Base-by-base conservation (phyloP, 1,284 basidiomycete species). In the Taiwanofungus camphoratus region DNA sequence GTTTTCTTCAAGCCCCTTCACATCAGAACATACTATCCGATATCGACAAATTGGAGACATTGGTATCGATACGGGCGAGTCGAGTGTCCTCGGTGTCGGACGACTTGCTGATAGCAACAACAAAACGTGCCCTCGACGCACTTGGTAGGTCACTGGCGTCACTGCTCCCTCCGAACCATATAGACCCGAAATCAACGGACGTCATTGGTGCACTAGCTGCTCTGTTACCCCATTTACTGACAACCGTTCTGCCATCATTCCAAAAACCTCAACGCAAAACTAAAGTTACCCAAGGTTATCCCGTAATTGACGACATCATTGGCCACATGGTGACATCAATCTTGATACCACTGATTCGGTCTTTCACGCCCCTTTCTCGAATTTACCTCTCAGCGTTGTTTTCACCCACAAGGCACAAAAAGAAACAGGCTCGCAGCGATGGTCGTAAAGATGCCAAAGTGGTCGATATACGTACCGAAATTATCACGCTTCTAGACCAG, bases 341-440 rank as follows among this genome's bases (percentile, higher is more conserved):
- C 12, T 56, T 65, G 8, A 41, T 51, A 3, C 62, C 62, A 5
- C 41, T 51, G 5, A 44, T 60, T 5, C 56, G 46, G 5, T 50
- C 55, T 8, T 52, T 62, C 40, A 40, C 31, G 7, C 50, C 51
- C 11, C 51, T 53, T 22, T 60, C 58, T 20, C 45, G 33, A 2
- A 36, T 26, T 0, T 51, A 49, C 26, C 40, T 55, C 15, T 21
- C 41, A 9, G 40, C 45, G 1, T 43, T 55, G 26, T 46, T 60
- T 19, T 20, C 20, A 2, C n/a, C 41, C 13, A n/a, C n/a, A n/a
- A n/a, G n/a, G n/a, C 23, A 24, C n/a, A 39, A 35, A 3, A 36
- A 41, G n/a, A 15, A 23, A 7, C n/a, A 45, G 19, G 26, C 42
- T 24, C n/a, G n/a, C 12, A 31, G 34, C 13, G 31, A 26, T n/a